A percentile compares a stretch with the other conserved stretches of the same genome.
Conservation (phyloP, 305 asterid genomes). For the Fraxinus ornus region DNA sequence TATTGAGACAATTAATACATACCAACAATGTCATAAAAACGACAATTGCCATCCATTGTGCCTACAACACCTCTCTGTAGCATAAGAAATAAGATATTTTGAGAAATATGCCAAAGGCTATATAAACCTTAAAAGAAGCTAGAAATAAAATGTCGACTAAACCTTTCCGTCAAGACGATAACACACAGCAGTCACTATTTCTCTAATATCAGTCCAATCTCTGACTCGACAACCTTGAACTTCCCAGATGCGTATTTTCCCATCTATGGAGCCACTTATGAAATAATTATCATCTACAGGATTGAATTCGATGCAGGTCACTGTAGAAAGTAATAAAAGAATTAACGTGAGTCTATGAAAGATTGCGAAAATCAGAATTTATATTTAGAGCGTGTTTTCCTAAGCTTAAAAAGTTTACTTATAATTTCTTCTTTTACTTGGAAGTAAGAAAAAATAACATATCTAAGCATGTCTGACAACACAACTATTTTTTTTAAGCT, state of each 20-base stretch:
- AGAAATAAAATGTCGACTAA: background rate
- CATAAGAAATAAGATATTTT: conserved; percentile 11
- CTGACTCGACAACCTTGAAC: conserved; percentile 55
- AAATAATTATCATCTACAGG: conserved; percentile 67
- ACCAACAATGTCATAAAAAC: conserved; percentile 60
- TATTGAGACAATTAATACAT: background rate
- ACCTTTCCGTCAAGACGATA: conserved; percentile 74
- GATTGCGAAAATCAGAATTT: background rate
- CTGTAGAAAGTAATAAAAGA: conserved; percentile 41
- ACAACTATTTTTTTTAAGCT: background rate
- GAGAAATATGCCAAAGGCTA: background rate
- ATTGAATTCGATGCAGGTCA: conserved; percentile 73
- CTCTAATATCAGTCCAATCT: conserved; percentile 70
- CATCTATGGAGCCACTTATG: conserved; percentile 77
- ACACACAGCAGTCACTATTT: conserved; percentile 64
- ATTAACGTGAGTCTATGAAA: background rate
- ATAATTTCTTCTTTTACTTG: background rate
- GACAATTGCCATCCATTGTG: conserved; percentile 71
- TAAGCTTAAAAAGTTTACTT: background rate
- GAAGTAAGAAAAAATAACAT: background rate
- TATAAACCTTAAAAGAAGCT: background rate
- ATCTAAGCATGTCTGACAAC: background rate
- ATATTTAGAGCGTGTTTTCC: background rate
- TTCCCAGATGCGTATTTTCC: conserved; percentile 75
- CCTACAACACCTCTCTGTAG: conserved; percentile 76